A percentile compares a stretch with the other conserved stretches of the same genome.
Evolutionary conservation across 2,329 filamentous ascomycete genomes (phyloP).

Genomic region (Xylaria sp.): DNA sequence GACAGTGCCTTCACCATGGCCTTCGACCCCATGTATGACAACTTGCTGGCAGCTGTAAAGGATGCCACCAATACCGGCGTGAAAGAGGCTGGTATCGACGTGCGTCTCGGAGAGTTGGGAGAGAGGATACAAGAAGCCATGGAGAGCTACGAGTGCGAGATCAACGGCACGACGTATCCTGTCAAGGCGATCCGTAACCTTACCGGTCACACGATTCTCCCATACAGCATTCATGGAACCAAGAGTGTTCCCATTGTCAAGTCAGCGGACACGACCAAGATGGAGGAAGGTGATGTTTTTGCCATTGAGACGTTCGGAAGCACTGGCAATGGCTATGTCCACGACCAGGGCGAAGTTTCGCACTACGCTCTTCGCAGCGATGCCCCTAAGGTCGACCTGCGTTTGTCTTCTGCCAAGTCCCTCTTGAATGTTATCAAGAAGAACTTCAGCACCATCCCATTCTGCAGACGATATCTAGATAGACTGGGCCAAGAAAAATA

Average conservation of each 20-base stretch:
- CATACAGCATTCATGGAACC: constrained; percentile 88
- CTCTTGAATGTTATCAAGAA: constrained; percentile 91
- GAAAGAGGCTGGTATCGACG: constrained; percentile 91
- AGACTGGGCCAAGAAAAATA: constrained; percentile 96
- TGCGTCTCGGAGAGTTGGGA: constrained; percentile 86
- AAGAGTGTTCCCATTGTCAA: constrained; percentile 97
- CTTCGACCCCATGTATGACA: constrained; percentile 80
- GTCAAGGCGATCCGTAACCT: constrained; percentile 89
- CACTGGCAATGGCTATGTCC: constrained; percentile 88
- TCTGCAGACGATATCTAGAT: constrained; percentile 90
- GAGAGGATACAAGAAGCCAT: constrained; percentile 88
- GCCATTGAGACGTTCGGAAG: constrained; percentile 97
- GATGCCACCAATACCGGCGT: constrained; percentile 88
- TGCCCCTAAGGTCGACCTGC: constrained; percentile 78
- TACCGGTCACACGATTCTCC: constrained; percentile 89
- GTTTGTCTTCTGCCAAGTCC: constrained; percentile 84
- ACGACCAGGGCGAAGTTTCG: constrained; percentile 88
- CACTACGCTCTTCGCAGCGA: constrained; percentile 85
- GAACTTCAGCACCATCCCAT: constrained; percentile 94
- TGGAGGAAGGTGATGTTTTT: constrained; percentile 97
- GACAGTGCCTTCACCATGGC: constrained; percentile 84
- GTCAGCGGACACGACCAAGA: constrained; percentile 87
- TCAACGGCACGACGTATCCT: constrained; percentile 80
- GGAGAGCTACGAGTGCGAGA: constrained; percentile 91
- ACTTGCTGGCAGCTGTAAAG: constrained; percentile 77